Percentiles rank a stretch among this genome's conserved stretches.
Evolutionary conservation across 2,329 filamentous ascomycete species (phyloP).

Genomic region (Claviceps pusilla): DNA sequence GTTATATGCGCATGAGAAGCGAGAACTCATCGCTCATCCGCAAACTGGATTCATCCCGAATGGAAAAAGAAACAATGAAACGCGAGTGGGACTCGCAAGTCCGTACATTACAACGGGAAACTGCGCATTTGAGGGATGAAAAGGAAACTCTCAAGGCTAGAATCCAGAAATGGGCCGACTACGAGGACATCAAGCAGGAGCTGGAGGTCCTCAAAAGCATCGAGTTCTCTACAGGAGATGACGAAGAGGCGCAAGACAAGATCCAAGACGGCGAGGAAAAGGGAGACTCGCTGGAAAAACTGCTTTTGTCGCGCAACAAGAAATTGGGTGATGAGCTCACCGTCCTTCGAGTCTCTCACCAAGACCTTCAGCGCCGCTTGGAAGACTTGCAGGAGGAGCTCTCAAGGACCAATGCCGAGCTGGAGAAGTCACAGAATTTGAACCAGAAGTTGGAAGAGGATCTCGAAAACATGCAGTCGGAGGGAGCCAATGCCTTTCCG

Average conservation of each 20-base stretch:
- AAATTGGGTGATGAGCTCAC: constrained; percentile 91
- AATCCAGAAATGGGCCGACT: constrained; percentile 80
- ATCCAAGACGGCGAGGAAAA: constrained; percentile 26
- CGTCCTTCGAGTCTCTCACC: constrained; percentile 80
- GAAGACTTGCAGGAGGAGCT: constrained; percentile 72
- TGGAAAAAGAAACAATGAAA: constrained; percentile 71
- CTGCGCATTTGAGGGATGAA: constrained; percentile 60
- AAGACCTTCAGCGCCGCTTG: constrained; percentile 71
- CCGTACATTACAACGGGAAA: constrained; percentile 66
- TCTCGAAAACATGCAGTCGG: constrained; percentile 71
- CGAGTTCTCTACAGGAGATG: constrained; percentile 83
- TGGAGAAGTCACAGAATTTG: constrained; percentile 71
- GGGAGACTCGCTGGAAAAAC: constrained; percentile 75
- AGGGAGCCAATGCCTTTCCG: constrained; percentile 69
- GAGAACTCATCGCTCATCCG: constrained; percentile 87
- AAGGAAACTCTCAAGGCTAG: constrained; percentile 66
- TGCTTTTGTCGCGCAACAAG: constrained; percentile 86
- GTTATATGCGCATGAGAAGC: constrained; percentile 72
- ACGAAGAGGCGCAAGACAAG: constrained; percentile 45
- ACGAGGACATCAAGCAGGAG: constrained; percentile 92
- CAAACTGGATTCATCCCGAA: constrained; percentile 67
- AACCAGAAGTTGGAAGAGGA: constrained; percentile 87
- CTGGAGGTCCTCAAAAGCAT: constrained; percentile 95
- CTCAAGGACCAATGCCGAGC: constrained; percentile 65
- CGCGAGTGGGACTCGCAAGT: constrained; percentile 61